Conservation (phyloP, 2,329 filamentous ascomycete genomes). For the Penicillium rolfsii region DNA sequence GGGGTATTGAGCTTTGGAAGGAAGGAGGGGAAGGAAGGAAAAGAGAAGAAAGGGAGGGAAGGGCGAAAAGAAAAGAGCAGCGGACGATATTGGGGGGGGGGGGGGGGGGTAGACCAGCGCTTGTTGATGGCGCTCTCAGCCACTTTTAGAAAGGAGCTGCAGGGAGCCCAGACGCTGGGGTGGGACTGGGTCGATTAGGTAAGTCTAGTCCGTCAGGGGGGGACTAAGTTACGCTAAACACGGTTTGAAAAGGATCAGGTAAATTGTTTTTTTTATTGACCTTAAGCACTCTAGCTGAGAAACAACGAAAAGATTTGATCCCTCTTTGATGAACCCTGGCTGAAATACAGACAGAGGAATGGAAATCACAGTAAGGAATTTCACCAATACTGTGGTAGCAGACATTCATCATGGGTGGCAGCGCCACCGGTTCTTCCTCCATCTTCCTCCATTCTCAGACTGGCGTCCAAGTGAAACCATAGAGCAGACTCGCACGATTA, state of each 20-base stretch:
- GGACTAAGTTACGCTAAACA: neutral
- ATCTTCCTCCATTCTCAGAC: neutral
- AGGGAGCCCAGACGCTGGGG: conserved; percentile 29
- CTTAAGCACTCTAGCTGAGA: neutral
- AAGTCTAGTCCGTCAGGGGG: conserved; percentile 22
- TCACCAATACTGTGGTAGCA: neutral
- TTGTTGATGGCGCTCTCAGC: conserved; percentile 27
- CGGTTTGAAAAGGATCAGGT: neutral
- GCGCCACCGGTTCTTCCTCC: conserved; percentile 1
- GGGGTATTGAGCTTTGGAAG: conserved; percentile 27
- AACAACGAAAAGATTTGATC: neutral
- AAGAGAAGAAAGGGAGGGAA: conserved; percentile 27
- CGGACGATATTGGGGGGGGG: conserved; percentile 15
- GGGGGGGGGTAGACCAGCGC: conserved; percentile 11
- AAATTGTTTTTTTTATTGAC: conserved; percentile 2
- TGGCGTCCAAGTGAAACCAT: neutral
- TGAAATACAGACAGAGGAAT: neutral
- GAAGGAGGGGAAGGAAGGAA: conserved; percentile 16
- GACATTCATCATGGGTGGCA: neutral
- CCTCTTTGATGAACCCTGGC: neutral
- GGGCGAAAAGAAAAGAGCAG: conserved; percentile 28
- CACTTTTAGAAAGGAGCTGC: conserved; percentile 30
- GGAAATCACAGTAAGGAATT: neutral
- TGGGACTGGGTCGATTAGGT: conserved; percentile 25
- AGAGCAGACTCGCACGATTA: neutral